phyloP scores from a whole-genome alignment of 2,329 filamentous ascomycete genomes.

The Ophiostoma ips region DNA sequence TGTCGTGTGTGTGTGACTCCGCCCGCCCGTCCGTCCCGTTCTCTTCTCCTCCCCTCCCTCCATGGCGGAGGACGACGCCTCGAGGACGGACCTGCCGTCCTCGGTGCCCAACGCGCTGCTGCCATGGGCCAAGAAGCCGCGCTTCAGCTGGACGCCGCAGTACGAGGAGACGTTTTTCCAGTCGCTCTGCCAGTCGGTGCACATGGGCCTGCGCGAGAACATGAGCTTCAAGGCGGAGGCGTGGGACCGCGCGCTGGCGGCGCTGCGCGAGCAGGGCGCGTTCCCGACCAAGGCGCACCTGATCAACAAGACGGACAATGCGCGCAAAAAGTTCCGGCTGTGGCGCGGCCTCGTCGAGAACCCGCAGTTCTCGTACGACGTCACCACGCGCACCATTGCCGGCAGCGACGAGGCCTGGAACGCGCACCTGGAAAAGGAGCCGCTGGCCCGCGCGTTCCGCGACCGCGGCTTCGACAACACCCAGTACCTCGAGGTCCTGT shows the following conservation, averaged over 20 bases:
- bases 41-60: neutral
- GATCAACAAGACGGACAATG: slow-evolving; percentile 51
- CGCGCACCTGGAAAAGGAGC: slow-evolving; percentile 45
- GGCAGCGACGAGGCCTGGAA: slow-evolving; percentile 44
- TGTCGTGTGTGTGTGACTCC: neutral
- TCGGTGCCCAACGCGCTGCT: slow-evolving; percentile 6
- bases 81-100: slow-evolving; percentile 10
- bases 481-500: slow-evolving; percentile 45
- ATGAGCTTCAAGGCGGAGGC: slow-evolving; percentile 47
- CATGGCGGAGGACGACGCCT: slow-evolving; percentile 23
- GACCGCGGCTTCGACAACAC: slow-evolving; percentile 47
- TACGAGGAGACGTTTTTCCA: slow-evolving; percentile 48
- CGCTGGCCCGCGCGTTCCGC: slow-evolving; percentile 40
- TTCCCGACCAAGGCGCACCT: slow-evolving; percentile 47
- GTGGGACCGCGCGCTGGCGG: slow-evolving; percentile 43
- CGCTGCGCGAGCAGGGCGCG: slow-evolving; percentile 40
- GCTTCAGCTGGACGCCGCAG: slow-evolving; percentile 45
- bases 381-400: slow-evolving; percentile 34
- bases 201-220: slow-evolving; percentile 33
- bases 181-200: slow-evolving; percentile 45
- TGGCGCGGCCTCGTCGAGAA: slow-evolving; percentile 46
- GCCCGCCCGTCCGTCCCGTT: too few species aligned
- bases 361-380: slow-evolving; percentile 41
- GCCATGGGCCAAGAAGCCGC: slow-evolving; percentile 25
- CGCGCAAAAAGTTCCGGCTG: slow-evolving; percentile 47